Evolutionary conservation across 495 filamentous ascomycete genomes (phyloP).

Genomic region (Clohesyomyces aquaticus): DNA sequence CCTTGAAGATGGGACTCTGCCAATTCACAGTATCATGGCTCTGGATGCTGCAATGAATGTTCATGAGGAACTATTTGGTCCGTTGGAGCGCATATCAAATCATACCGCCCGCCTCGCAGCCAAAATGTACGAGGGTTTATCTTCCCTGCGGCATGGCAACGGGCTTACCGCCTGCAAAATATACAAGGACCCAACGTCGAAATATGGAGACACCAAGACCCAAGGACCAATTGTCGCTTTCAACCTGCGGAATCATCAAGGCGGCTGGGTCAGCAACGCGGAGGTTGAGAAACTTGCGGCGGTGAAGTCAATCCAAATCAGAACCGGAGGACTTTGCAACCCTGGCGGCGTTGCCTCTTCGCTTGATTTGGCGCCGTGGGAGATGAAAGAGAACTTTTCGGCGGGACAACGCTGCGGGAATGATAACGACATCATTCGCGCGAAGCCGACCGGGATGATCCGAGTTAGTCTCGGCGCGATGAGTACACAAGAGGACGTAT

Average conservation of each 20-base stretch:
- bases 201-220: conserved; percentile 49
- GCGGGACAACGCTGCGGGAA: conserved; percentile 68
- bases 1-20: conserved; percentile 88
- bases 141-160: conserved; percentile 67
- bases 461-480: conserved; percentile 84
- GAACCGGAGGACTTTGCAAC: conserved; percentile 88
- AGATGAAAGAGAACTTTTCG: conserved; percentile 79
- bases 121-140: conserved; percentile 62
- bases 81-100: conserved; percentile 69
- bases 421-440: conserved; percentile 77
- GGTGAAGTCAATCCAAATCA: conserved; percentile 75
- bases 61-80: conserved; percentile 70
- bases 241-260: conserved; percentile 69
- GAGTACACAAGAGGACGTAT: conserved; percentile 78
- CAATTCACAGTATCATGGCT: conserved; percentile 86
- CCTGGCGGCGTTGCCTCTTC: conserved; percentile 78
- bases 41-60: conserved; percentile 71
- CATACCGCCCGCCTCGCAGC: conserved; percentile 72
- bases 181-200: conserved; percentile 55
- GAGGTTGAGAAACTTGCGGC: conserved; percentile 84
- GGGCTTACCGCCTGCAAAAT: conserved; percentile 65
- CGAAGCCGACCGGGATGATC: conserved; percentile 86
- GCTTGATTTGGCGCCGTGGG: conserved; percentile 71
- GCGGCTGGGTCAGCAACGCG: conserved; percentile 75
- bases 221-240: conserved; percentile 86